Base-by-base conservation (phyloP, 805 yeast species). In the Kluyveromyces siamensis region DNA sequence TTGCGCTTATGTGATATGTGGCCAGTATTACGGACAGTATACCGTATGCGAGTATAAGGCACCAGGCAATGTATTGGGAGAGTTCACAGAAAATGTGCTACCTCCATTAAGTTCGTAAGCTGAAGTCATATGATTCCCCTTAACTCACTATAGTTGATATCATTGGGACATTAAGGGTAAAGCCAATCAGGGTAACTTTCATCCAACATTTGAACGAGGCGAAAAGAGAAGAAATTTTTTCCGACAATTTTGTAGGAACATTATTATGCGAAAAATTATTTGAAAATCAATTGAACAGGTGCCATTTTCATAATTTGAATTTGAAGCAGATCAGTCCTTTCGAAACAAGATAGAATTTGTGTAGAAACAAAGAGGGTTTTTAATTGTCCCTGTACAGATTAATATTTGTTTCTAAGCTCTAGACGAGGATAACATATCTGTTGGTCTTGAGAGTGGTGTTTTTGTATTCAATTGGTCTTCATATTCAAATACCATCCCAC, bases 21-120 rank as follows among this genome's bases (percentile, higher is more conserved):
- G 77, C 30, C 50, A 53, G 4, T 68, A 67, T 51, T 71, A 72
- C 61, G 76, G 79, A 16, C 69, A 71, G 51, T 84, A 84, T 66
- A 72, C 84, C 27, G 76, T 84, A 44, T 87, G 96, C 61, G 79
- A 80, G 48, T 87, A 87, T 60, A 69, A 68, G 54, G 77, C 83
- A 4, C 76, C 81, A 8, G 95, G 95, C 47, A 86, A 86, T 63
- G 62, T 73, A 37, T 62, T 69, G n/a, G 77, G 80, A 18, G 55
- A 68, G 47, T 69, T 62, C 40, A 50, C 50, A n/a, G 55, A 54
- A 17, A 69, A 74, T 46, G 79, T 75, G 8, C 46, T 55, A n/a
- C 52, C 19, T 30, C 35, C 8, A 5, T 4, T 21, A 21, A 21
- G 6, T 4, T 21, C 3, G 25, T 21, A 21, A 21, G 3, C 3